Evolutionary conservation across 495 filamentous ascomycete species (phyloP), one percentile per base, ranked within the genome.

Genomic region (Evansstolkia leycettana): DNA sequence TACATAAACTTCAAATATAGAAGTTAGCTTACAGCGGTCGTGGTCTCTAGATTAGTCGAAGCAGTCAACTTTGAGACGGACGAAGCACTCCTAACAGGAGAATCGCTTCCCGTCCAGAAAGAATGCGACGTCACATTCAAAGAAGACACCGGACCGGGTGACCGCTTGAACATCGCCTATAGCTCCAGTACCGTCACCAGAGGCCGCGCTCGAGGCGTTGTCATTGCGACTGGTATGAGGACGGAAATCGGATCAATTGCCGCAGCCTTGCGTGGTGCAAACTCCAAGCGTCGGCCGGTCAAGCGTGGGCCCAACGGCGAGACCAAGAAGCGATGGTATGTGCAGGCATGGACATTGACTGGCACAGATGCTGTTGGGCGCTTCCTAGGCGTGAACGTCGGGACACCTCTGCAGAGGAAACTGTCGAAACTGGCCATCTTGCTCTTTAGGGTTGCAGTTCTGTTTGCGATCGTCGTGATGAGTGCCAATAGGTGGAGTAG

Each of bases 151-250:
- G 70, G 75, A 26, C 64, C 75, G 31, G 73, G 80, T 31, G 69
- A 64, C 36, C 56, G 78, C 17, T 71, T 71, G 43, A 88, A 46
- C 9, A 46, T 46, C 2, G 39, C 43, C 12, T 46, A 41, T 16
- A 41, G 38, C 18, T 41, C 88, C 39, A 73, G 86, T 34, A 89
- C 84, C 9, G 85, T 83, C 23, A 73, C 75, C 10, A 81, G 82
- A 45, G 84, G 89, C 37, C 80, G 82, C 43, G 84, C 85, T 55
- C 82, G 82, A 31, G 81, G 82, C 2, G 77, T 73, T 2, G 78
- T 84, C 32, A 84, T 83, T 3, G 75, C 78, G 2, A 46, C 39
- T 2, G 76, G 75, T 23, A 78, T 77, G 67, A 51, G 52, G 38
- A 79, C 75, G 5, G 70, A 80, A 45, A 73, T 80, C 31, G 76